Percentiles rank a stretch among this genome's conserved stretches.
Conservation (phyloP, 208 protist species). For the Angomonas ambiguus region DNA sequence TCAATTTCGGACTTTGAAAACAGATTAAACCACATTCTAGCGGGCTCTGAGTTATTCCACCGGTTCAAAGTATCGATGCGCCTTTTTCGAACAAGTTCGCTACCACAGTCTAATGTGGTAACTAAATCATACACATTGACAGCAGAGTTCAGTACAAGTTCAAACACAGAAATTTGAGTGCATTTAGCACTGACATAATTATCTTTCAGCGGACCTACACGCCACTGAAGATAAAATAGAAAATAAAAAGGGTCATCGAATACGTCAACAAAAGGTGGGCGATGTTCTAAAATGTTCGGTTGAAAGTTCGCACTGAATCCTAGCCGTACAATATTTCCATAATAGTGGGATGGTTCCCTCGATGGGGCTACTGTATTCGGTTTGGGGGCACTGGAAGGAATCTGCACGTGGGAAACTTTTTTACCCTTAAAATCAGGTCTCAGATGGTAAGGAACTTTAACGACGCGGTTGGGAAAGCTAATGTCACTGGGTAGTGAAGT, state of each 20-base stretch:
- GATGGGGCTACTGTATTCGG: not conserved
- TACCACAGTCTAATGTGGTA: too few species aligned
- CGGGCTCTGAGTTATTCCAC: not conserved
- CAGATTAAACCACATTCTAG: not conserved
- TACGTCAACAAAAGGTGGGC: too few species aligned
- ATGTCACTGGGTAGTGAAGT: not conserved
- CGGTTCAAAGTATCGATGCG: too few species aligned
- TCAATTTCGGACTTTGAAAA: not conserved
- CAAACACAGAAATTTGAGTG: too few species aligned
- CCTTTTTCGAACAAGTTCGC: too few species aligned
- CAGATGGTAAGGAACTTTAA: constrained; percentile 1
- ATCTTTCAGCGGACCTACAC: too few species aligned
- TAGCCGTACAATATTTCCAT: not conserved
- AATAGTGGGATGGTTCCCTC: not conserved
- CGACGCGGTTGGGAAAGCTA: not conserved
- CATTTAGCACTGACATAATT: too few species aligned
- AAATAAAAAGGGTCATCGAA: too few species aligned
- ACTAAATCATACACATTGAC: too few species aligned
- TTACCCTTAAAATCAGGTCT: not conserved
- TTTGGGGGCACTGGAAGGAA: not conserved
- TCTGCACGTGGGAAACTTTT: not conserved
- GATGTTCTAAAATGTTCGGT: too few species aligned
- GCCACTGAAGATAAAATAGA: too few species aligned
- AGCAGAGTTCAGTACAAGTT: too few species aligned
- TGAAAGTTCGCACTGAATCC: not conserved